Percentiles rank a stretch among this genome's conserved stretches.
Conservation (phyloP, 2,329 filamentous ascomycete species). For the Botrytis sinoallii region DNA sequence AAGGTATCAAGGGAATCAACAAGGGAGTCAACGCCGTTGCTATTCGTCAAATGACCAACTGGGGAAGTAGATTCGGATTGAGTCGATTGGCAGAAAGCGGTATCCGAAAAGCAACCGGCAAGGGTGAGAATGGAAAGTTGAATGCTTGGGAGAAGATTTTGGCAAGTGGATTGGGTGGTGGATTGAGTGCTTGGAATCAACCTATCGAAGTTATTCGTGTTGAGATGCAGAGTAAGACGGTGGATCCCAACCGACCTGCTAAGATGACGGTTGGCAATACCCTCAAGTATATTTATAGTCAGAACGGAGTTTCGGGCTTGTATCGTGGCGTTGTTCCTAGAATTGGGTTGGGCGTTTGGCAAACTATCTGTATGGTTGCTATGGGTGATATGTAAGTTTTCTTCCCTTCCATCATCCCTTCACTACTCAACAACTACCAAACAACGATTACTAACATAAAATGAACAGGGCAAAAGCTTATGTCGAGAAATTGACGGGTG, state of each 20-base stretch:
- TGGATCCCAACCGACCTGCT: conserved; percentile 95
- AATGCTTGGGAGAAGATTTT: conserved; percentile 81
- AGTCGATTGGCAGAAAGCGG: conserved; percentile 86
- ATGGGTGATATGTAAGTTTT: conserved; percentile 86
- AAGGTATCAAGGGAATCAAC: conserved; percentile 96
- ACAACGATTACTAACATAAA: conserved; percentile 21
- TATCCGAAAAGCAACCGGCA: conserved; percentile 75
- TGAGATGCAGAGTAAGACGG: conserved; percentile 99
- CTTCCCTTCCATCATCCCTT: background rate
- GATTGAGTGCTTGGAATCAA: conserved; percentile 97
- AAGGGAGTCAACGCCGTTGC: conserved; percentile 97
- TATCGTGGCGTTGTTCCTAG: conserved; percentile 94
- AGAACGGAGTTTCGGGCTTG: conserved; percentile 84
- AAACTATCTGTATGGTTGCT: conserved; percentile 99
- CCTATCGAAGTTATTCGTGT: conserved; percentile 99
- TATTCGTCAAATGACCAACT: conserved; percentile 99
- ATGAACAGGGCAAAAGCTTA: conserved; percentile 62
- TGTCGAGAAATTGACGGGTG: conserved; percentile 64
- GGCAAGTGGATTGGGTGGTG: conserved; percentile 84
- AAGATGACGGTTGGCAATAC: conserved; percentile 96
- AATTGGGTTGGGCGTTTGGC: conserved; percentile 95
- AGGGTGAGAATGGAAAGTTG: conserved; percentile 77
- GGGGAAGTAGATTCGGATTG: conserved; percentile 94
- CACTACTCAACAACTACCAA: too few relatives aligned
- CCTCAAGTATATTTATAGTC: conserved; percentile 81